phyloP scores from a whole-genome alignment of 192 early-diverging fungal genomes.

The Backusella liffmaniae region DNA sequence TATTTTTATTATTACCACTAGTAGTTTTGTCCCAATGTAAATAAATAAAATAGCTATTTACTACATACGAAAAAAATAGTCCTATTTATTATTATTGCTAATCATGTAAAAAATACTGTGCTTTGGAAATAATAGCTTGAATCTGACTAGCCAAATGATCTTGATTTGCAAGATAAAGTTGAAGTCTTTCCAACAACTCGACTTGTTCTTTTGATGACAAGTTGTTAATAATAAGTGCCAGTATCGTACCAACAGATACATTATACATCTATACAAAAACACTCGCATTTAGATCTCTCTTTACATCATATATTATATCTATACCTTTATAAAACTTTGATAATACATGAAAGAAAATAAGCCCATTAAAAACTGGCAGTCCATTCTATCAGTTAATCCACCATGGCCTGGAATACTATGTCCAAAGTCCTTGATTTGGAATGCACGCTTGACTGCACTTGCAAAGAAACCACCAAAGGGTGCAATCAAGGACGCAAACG shows the following conservation, averaged over 20 bases:
- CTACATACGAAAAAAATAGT: neutral
- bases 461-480: constrained; percentile 99
- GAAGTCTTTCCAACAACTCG: constrained; percentile 30
- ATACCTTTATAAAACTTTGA: constrained; percentile 77
- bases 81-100: neutral
- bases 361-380: constrained; percentile 97
- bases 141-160: constrained; percentile 9
- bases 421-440: constrained; percentile 97
- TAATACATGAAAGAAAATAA: constrained; percentile 93
- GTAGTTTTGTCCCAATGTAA: neutral
- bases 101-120: neutral
- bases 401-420: constrained; percentile 97
- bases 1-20: neutral
- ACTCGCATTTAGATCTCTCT: neutral
- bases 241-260: constrained; percentile 32
- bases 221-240: constrained; percentile 30
- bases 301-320: too few relatives aligned
- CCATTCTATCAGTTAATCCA: constrained; percentile 95
- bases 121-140: constrained; percentile 1
- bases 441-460: constrained; percentile 92
- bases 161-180: constrained; percentile 35
- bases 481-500: constrained; percentile 94
- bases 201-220: constrained; percentile 26
- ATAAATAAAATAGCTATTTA: neutral
- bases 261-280: constrained; percentile 27